Conservation (phyloP, 2,329 filamentous ascomycete genomes). For the Exophiala dermatitidis region DNA sequence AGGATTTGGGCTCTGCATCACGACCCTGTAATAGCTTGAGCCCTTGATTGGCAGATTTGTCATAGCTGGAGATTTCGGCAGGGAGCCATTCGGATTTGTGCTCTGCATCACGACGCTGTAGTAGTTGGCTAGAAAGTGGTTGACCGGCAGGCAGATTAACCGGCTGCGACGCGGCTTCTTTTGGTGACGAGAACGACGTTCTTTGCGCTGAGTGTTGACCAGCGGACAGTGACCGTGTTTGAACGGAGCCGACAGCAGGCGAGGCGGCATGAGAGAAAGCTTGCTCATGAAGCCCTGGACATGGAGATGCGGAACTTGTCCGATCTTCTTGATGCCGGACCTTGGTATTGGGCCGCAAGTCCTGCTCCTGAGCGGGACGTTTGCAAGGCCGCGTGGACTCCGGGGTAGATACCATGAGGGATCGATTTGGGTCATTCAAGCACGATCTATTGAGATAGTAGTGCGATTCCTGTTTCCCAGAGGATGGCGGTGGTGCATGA, state of each 20-base stretch:
- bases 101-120: not conserved
- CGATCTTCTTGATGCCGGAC: slow-evolving; percentile 6
- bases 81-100: not conserved
- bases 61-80: not conserved
- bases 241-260: slow-evolving; percentile 2
- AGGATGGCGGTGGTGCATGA: not conserved
- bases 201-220: slow-evolving; percentile 8
- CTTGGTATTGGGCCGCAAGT: slow-evolving; percentile 12
- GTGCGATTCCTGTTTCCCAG: not conserved
- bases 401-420: not conserved
- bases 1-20: not conserved
- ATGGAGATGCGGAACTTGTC: slow-evolving; percentile 11
- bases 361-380: slow-evolving; percentile 12
- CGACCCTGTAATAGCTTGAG: not conserved
- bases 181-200: slow-evolving; percentile 15
- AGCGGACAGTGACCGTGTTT: slow-evolving; percentile 8
- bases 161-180: not conserved
- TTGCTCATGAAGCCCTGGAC: slow-evolving; percentile 4
- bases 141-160: not conserved
- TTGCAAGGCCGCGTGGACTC: slow-evolving; percentile 11
- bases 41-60: slow-evolving; percentile 1
- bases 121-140: not conserved
- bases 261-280: not conserved
- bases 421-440: slow-evolving; percentile 1
- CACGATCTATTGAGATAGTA: not conserved